Conservation (phyloP, 306 rosid genomes). For the Begonia masoniana region DNA sequence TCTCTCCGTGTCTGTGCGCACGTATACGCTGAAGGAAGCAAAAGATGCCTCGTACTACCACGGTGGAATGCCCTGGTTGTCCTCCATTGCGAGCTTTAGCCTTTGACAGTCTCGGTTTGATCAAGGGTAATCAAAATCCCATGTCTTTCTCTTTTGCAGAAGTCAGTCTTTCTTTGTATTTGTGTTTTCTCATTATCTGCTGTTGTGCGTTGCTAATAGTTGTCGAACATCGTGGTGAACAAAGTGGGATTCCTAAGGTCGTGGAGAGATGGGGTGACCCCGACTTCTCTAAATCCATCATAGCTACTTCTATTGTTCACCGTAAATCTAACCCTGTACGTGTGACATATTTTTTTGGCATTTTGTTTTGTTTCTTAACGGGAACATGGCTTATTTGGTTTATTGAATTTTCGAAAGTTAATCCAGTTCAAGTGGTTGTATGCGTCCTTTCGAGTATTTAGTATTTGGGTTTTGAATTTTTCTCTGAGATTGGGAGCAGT, state of each 20-base stretch:
- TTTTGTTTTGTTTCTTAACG: not conserved
- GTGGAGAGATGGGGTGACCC: too few species aligned
- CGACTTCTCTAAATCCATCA: constrained; percentile 39
- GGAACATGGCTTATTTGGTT: too few species aligned
- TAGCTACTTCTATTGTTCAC: constrained; percentile 52
- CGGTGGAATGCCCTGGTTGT: constrained; percentile 61
- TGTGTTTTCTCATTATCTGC: not conserved
- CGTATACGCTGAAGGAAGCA: not conserved
- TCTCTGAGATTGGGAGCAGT: not conserved
- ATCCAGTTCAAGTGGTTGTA: not conserved
- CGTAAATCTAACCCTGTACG: constrained; percentile 51
- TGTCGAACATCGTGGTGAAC: constrained; percentile 46
- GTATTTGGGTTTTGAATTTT: not conserved
- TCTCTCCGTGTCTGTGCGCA: not conserved
- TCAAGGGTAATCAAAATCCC: constrained; percentile 42
- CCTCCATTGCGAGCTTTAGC: constrained; percentile 84
- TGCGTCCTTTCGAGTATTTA: not conserved
- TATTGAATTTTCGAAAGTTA: too few species aligned
- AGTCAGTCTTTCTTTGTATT: not conserved
- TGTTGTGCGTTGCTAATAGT: constrained; percentile 22
- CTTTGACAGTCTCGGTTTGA: constrained; percentile 70
- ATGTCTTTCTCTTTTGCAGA: not conserved
- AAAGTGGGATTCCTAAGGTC: constrained; percentile 17
- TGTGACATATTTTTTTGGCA: not conserved
- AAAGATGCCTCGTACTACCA: constrained; percentile 81